phyloP scores from a whole-genome alignment of 2,329 filamentous ascomycete genomes.

The Phialocephala subalpina region DNA sequence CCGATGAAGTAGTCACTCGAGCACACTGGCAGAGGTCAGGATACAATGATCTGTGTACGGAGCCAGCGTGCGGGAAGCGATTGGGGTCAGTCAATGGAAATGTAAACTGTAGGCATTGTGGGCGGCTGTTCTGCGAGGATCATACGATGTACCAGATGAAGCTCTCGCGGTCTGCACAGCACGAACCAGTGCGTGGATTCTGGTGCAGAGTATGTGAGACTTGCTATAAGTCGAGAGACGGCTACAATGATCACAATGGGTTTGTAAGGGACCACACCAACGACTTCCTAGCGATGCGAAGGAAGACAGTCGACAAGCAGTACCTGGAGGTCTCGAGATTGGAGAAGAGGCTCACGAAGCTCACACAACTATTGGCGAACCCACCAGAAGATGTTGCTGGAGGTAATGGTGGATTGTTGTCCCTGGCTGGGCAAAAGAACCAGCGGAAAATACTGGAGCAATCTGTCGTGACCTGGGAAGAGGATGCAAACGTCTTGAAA shows the following conservation, averaged over 20 bases:
- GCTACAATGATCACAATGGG: slow-evolving; percentile 90
- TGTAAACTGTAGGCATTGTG: slow-evolving; percentile 94
- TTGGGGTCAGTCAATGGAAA: slow-evolving; percentile 82
- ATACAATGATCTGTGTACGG: slow-evolving; percentile 81
- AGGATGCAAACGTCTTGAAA: slow-evolving; percentile 79
- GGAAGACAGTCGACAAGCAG: slow-evolving; percentile 82
- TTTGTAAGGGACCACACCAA: slow-evolving; percentile 74
- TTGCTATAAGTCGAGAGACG: slow-evolving; percentile 96
- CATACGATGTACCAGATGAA: slow-evolving; percentile 99
- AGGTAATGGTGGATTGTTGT: slow-evolving; percentile 58
- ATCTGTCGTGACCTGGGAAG: slow-evolving; percentile 93
- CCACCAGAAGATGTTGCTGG: slow-evolving; percentile 71
- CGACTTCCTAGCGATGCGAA: slow-evolving; percentile 75
- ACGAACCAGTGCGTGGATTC: slow-evolving; percentile 87
- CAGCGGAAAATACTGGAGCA: slow-evolving; percentile 86
- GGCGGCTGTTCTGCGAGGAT: slow-evolving; percentile 92
- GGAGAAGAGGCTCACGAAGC: slow-evolving; percentile 89
- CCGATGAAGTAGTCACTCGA: slow-evolving; percentile 88
- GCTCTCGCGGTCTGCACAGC: slow-evolving; percentile 84
- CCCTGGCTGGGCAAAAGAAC: slow-evolving; percentile 73
- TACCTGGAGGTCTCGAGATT: slow-evolving; percentile 88
- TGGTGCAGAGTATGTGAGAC: slow-evolving; percentile 98
- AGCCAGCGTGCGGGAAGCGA: slow-evolving; percentile 83
- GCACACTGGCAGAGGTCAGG: slow-evolving; percentile 87
- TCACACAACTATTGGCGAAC: slow-evolving; percentile 84